Evolutionary conservation across 2,329 filamentous ascomycete species (phyloP).

Genomic region (Diaporthe ampelina): DNA sequence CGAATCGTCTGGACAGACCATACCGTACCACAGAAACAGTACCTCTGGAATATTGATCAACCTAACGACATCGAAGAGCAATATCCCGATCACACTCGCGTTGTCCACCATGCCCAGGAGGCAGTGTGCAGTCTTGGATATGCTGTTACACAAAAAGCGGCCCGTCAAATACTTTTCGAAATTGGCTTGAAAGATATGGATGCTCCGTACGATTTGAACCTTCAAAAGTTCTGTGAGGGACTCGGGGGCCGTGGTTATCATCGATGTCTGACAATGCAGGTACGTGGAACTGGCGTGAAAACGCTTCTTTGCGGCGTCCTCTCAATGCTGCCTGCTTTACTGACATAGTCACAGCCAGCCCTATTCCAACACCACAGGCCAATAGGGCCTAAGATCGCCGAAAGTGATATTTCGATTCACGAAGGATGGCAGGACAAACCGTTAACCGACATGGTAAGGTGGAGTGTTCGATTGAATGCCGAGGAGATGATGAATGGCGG

Average conservation of each 20-base stretch:
- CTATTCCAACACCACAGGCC: constrained; percentile 62
- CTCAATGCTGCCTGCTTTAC: neutral
- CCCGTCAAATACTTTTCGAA: constrained; percentile 56
- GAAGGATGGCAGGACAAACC: constrained; percentile 49
- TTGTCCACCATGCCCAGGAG: constrained; percentile 56
- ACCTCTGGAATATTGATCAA: constrained; percentile 51
- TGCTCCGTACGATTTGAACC: constrained; percentile 55
- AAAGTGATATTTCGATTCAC: constrained; percentile 56
- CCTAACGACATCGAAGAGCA: constrained; percentile 50
- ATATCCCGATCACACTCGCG: constrained; percentile 58
- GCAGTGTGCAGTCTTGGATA: constrained; percentile 59
- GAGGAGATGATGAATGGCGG: constrained; percentile 53
- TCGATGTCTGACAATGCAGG: constrained; percentile 56
- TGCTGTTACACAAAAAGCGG: constrained; percentile 56
- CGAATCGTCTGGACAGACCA: constrained; percentile 51
- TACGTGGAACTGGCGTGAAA: neutral
- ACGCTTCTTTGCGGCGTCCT: too few relatives aligned
- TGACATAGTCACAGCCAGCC: constrained; percentile 47
- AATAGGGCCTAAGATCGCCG: constrained; percentile 51
- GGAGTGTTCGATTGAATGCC: constrained; percentile 58
- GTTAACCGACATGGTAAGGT: constrained; percentile 54
- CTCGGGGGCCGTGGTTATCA: constrained; percentile 50
- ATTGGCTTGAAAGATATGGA: constrained; percentile 55
- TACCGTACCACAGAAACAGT: constrained; percentile 51
- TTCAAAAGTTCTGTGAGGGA: constrained; percentile 59